Evolutionary conservation across 139 green algal species (phyloP).

Genomic region (Nannochloris sp.): DNA sequence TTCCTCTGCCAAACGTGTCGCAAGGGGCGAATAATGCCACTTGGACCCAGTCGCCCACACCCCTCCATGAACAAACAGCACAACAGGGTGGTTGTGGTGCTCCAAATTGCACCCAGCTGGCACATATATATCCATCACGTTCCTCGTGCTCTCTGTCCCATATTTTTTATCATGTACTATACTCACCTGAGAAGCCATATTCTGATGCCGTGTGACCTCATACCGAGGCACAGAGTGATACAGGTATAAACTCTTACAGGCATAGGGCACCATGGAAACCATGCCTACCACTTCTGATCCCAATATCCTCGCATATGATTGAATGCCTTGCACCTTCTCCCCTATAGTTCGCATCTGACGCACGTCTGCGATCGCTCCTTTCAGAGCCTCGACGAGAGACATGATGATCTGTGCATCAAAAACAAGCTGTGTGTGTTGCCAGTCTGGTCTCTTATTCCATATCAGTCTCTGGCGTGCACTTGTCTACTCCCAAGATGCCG

Average conservation of each 20-base stretch:
- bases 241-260: constrained; percentile 14
- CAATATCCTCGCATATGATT: constrained; percentile 28
- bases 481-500: too few species aligned
- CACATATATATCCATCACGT: constrained; percentile 61
- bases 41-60: constrained; percentile 56
- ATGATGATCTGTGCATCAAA: too few species aligned
- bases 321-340: constrained; percentile 5
- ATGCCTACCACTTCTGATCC: constrained; percentile 34
- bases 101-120: constrained; percentile 17
- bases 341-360: neutral
- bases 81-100: constrained; percentile 20
- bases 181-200: constrained; percentile 1
- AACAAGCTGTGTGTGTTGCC: too few species aligned
- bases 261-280: constrained; percentile 35
- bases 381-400: constrained; percentile 21
- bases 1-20: constrained; percentile 41
- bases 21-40: constrained; percentile 67
- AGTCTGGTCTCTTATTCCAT: too few species aligned
- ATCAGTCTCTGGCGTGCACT: too few species aligned
- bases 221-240: constrained; percentile 31
- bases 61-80: constrained; percentile 72
- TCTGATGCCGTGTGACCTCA: constrained; percentile 1
- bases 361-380: constrained; percentile 20
- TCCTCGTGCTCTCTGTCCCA: constrained; percentile 23
- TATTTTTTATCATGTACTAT: constrained; percentile 41